A percentile compares a stretch with the other conserved stretches of the same genome.
Evolutionary conservation across 2,329 filamentous ascomycete species (phyloP).

Genomic region (Sporothrix sp.): DNA sequence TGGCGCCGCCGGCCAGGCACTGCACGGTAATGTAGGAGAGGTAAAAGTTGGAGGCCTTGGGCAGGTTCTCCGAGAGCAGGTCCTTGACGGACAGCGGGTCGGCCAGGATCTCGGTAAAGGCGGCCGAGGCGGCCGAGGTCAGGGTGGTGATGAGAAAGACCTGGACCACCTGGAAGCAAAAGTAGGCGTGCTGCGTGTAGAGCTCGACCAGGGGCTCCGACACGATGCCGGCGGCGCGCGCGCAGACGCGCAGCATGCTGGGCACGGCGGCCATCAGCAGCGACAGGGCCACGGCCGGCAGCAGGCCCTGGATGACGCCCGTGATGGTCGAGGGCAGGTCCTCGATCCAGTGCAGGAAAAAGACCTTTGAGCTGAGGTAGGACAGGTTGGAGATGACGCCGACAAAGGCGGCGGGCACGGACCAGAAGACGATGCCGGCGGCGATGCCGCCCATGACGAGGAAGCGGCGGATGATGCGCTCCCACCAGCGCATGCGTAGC

Average conservation of each 20-base stretch:
- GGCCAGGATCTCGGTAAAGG: slow-evolving; percentile 46
- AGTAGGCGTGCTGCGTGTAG: slow-evolving; percentile 70
- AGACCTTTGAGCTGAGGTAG: slow-evolving; percentile 52
- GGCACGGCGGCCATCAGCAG: slow-evolving; percentile 78
- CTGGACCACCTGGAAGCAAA: slow-evolving; percentile 70
- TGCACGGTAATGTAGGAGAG: slow-evolving; percentile 80
- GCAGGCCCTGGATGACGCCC: slow-evolving; percentile 71
- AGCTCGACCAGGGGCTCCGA: slow-evolving; percentile 64
- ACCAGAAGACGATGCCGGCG: slow-evolving; percentile 77
- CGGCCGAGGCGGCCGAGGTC: slow-evolving; percentile 59
- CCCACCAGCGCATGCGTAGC: slow-evolving; percentile 59
- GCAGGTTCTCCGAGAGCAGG: slow-evolving; percentile 54
- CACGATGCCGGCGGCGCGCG: slow-evolving; percentile 60
- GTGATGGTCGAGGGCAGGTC: slow-evolving; percentile 58
- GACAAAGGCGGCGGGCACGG: slow-evolving; percentile 64
- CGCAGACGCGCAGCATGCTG: slow-evolving; percentile 62
- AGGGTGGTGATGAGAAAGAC: slow-evolving; percentile 77
- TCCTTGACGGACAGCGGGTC: slow-evolving; percentile 46
- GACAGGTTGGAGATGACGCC: slow-evolving; percentile 78
- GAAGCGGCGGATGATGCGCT: slow-evolving; percentile 60
- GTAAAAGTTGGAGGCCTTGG: slow-evolving; percentile 68
- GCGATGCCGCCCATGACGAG: slow-evolving; percentile 56
- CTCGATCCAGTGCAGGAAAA: slow-evolving; percentile 65
- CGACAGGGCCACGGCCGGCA: slow-evolving; percentile 70
- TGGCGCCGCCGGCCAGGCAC: slow-evolving; percentile 66